Evolutionary conservation across 805 yeast species (phyloP).

Genomic region (Pichia eremophila): DNA sequence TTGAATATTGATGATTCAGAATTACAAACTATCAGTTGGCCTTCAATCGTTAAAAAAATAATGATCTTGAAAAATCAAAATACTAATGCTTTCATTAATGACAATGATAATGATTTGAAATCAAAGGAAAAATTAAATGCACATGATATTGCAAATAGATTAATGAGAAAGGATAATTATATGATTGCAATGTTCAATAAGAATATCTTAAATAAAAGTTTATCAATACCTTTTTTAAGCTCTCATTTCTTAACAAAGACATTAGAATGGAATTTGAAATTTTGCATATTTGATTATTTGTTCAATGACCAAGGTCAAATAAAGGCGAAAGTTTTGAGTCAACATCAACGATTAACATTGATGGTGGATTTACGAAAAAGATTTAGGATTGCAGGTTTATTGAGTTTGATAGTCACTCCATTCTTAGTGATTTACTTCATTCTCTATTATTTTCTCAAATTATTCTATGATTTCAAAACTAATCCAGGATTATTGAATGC

Average conservation of each 20-base stretch:
- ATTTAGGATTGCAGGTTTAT: conserved; percentile 77
- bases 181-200: conserved; percentile 83
- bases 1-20: conserved; percentile 71
- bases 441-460: conserved; percentile 74
- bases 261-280: conserved; percentile 86
- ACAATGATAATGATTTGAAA: conserved; percentile 39
- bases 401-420: conserved; percentile 79
- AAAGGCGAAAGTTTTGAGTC: conserved; percentile 60
- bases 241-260: conserved; percentile 60
- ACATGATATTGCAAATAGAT: conserved; percentile 88
- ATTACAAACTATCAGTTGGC: conserved; percentile 91
- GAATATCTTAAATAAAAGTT: conserved; percentile 56
- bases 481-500: conserved; percentile 78
- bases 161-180: conserved; percentile 93
- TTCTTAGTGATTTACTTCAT: conserved; percentile 77
- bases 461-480: conserved; percentile 85
- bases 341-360: conserved; percentile 54
- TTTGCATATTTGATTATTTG: conserved; percentile 79
- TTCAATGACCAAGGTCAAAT: conserved; percentile 81
- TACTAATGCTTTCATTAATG: conserved; percentile 58
- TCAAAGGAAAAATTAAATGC: conserved; percentile 77
- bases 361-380: conserved; percentile 66
- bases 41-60: conserved; percentile 65
- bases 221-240: conserved; percentile 32
- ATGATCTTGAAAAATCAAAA: conserved; percentile 72